Base-by-base conservation (phyloP, 2,329 filamentous ascomycete genomes). In the Colletotrichum sp. region DNA sequence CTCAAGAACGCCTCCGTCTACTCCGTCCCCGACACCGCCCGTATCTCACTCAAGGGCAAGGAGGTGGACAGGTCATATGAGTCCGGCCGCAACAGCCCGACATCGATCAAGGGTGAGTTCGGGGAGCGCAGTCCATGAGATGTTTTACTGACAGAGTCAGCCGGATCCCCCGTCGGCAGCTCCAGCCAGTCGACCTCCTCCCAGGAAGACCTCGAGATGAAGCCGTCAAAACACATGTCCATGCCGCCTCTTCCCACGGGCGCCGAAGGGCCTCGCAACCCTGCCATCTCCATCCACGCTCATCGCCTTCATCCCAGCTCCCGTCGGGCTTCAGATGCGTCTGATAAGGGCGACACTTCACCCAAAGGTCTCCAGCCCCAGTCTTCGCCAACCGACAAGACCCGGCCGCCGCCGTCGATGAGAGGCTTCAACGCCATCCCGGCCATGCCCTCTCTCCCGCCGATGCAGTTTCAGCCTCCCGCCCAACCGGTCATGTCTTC, bases 41-140 rank as follows among this genome's bases (percentile, higher is more conserved):
- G 16, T 71, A 79, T 76, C 4, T 84, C 85, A 7, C 71, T 81
- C 38, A 88, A 88, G 80, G 86, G 87, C 52, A 88, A 88, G 77
- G 86, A 87, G 71, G 81, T 85, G 12, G 82, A 82, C 68, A 80
- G 85, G 24, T 77, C 79, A 34, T 80, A 80, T 65, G 83, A 84
- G 30, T 79, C 82, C 9, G 81, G 81, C 3, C 81, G 82, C 30
- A 79, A 80, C 66, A 87, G 83, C 76, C 82, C 83, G 21, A 79
- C 84, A 3, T 84, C 84, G 14, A 84, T 83, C 79, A 85, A 85
- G 80, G 82, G 84, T 82, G 82, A 55, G 76, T 43, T 30, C 12
- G 12, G 38, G 38, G 18, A 48, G 38, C 18, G 38, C 38, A 48
- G 38, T 48, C 18, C 18, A n/a, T 48, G 38, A 48, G 18, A 48